Base-by-base conservation (phyloP, 495 filamentous ascomycete genomes). In the Sporormia fimetaria region DNA sequence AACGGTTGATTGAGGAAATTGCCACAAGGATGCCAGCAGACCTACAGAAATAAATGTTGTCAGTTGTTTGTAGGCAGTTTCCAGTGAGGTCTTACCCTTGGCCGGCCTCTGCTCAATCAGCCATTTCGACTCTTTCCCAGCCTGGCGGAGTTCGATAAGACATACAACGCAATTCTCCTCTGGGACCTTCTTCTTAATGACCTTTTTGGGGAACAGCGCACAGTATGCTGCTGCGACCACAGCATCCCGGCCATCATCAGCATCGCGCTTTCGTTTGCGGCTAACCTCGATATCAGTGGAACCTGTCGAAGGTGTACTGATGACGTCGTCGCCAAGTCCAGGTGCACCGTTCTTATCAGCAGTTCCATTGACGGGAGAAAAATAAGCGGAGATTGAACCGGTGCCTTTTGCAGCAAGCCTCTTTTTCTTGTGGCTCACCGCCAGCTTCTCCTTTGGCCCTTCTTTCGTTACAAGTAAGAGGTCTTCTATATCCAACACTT, bases 31-130 rank as follows among this genome's bases (percentile, higher is more conserved):
- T 23, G 40, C 40, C 8, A 44, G 47, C 6, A 44, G 23, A 14
- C 47, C 47, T 50, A 12, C 15, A 12, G 6, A 12, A 8, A 14
- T n/a, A 5, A 34, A 34, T 11, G 20, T 28, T 4, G 17, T 16
- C 22, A n/a, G 12, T 3, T 20, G 14, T 21, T 5, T 20, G 8
- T 17, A 20, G 15, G 18, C 11, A 35, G 22, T 35, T 17, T 16
- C 29, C 33, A 11, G 33, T 36, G 7, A 24, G 2, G 25, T 33
- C 47, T 15, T 27, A 50, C 47, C 47, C 35, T 44, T 50, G 18
- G 47, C 47, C 20, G 47, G 47, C 23, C 47, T 10, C 32, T 50
- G 33, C 21, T 50, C 47, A 6, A 50, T 50, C 10, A 50, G 25
- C 40, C 40, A 50, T 25, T 31, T 40, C 23, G 33, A 33, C 1